Evolutionary conservation across 2,329 filamentous ascomycete genomes (phyloP), one percentile per base, ranked within the genome.

Genomic region (Daldinia eschscholtzii): DNA sequence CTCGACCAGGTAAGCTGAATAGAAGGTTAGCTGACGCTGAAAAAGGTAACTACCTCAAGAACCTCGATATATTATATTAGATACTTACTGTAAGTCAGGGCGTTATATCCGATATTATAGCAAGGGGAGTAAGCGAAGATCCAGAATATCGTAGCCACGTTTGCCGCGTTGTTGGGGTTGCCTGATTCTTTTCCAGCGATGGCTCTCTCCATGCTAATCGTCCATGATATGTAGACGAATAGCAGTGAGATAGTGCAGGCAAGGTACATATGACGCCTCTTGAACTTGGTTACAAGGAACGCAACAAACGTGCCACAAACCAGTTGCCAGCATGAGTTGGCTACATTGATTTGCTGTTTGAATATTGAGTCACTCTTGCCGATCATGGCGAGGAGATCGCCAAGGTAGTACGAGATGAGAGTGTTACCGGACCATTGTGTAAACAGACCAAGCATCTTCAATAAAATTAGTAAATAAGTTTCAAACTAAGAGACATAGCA

Each of bases 41-140:
- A 39, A 30, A 46, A 7, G 5, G 7, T 7, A 4, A 20, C 5
- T 6, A 4, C 15, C 46, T 2, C 18, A 2, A 33, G 23, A 35
- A 6, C 26, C 20, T 23, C 20, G 20, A 2, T 23, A 2, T 23
- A 23, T 23, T 23, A 7, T n/a, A 13, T 39, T 13, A 15, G 10
- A 26, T 33, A 75, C 83, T 78, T 76, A 85, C 84, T 90, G 77
- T 90, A 90, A 0, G 87, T 89, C 61, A 91, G 80, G 13, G 89
- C 87, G 74, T 91, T 91, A 76, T 90, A 89, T n/a, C 88, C 88
- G 57, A 91, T 83, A 72, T 90, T 90, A 76, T 91, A 91, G 67
- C 80, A 82, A 3, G 88, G 86, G 9, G 83, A 83, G 76, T 89
- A 91, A 3, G 83, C 80, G 69, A 89, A 90, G 72, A 87, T 88